These are phyloP conservation scores for Effrenium voratum DNA, from an alignment of 73 alveolate species.

Conservation along the genomic window DNA sequence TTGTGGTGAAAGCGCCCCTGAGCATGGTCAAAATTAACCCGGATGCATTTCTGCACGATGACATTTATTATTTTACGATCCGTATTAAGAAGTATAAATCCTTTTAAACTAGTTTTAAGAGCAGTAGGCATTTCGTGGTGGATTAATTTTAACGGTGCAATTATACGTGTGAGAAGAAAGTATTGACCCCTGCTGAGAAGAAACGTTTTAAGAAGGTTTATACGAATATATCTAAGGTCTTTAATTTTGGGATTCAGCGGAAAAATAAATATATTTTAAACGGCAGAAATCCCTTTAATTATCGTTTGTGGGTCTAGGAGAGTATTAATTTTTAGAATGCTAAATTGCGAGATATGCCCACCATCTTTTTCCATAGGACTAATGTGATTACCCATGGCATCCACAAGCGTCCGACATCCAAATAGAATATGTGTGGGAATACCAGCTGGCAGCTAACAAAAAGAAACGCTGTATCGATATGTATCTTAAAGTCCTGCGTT, in stretches of 20 bases:
- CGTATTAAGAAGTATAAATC: background rate
- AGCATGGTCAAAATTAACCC: background rate
- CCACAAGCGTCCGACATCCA: no score
- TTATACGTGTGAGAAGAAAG: background rate
- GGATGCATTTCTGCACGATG: slow-evolving; percentile 2
- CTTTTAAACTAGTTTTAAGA: background rate
- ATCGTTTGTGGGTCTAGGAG: slow-evolving; percentile 21
- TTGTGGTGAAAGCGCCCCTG: background rate
- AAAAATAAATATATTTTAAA: background rate
- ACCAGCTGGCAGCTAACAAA: no score
- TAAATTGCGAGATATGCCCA: background rate
- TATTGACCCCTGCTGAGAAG: background rate
- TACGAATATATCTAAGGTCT: slow-evolving; percentile 13
- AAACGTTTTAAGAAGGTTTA: background rate
- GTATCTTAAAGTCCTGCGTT: no score
- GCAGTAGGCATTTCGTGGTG: background rate
- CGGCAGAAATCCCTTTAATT: background rate
- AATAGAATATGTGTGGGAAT: no score
- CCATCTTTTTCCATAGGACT: no score
- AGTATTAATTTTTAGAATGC: no score
- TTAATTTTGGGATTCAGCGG: slow-evolving; percentile 10
- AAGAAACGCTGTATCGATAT: no score
- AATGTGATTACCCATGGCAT: no score
- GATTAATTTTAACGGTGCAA: slow-evolving; percentile 18
- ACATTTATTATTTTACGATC: background rate